Base-by-base conservation (phyloP, 2,329 filamentous ascomycete genomes). In the Ceratocystis cubensis region DNA sequence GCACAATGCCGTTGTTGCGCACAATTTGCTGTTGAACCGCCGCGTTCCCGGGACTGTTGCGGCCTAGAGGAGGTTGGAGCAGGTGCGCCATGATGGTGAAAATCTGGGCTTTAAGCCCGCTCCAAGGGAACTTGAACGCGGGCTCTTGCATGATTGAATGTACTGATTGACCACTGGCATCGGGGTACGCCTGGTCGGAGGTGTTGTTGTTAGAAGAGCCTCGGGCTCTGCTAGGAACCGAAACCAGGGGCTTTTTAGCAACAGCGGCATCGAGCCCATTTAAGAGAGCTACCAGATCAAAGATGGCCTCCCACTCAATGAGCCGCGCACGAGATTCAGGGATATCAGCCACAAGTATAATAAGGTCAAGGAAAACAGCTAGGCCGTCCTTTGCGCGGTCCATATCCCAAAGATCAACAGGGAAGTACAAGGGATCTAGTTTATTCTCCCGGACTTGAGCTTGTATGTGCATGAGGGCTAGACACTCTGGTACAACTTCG, bases 351-450 rank as follows among this genome's bases (percentile, higher is more conserved):
- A 96, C 84, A 0, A 94, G 92, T 17, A 88, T 91, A 65, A 96
- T 88, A 74, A 97, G 96, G 71, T 96, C 92, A 1, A 97, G 84
- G 73, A 96, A 96, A 75, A 96, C 92, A 64, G 92, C 91, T 0
- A 97, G 84, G 0, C 93, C 93, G 72, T 97, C 93, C 74, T 96
- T 96, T 67, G 95, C 93, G 15, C 93, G 85, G 74, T 97, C 93
- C 88, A 97, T 96, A 72, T 97, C 93, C 93, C 93, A 97, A 61
- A 91, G 83, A 72, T 97, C 95, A 1, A 96, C 86, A 0, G 93
- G 93, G 72, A 96, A 97, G 72, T 96, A 92, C 69, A 89, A 85
- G 0, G 90, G 86, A 68, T 93, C 84, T 17, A 87, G 85, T 66
- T 86, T 81, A 41, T 87, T 86, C 50, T 87, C 85, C 53, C 90